Evolutionary conservation across 2,329 filamentous ascomycete species (phyloP).

Genomic region (Chaetomium strumarium): DNA sequence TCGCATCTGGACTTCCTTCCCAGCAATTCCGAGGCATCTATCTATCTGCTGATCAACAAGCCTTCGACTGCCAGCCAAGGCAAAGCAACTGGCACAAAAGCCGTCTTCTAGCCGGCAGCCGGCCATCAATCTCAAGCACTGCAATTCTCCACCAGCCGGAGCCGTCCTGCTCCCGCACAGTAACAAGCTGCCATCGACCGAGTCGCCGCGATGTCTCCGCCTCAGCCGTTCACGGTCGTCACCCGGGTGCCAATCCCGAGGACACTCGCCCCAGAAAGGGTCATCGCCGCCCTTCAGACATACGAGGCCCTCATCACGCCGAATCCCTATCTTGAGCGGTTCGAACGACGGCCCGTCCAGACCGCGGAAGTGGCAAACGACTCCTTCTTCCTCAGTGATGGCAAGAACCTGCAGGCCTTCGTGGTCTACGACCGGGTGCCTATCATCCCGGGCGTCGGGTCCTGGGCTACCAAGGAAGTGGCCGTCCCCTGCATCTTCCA

Average conservation of each 20-base stretch:
- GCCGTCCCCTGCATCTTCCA: conserved; percentile 41
- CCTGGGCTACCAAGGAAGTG: conserved; percentile 33
- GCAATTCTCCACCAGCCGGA: background rate
- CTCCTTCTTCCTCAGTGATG: conserved; percentile 36
- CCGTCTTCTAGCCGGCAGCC: too few relatives aligned
- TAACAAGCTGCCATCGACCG: background rate
- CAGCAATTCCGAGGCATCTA: too few relatives aligned
- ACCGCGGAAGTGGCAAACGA: conserved; percentile 34
- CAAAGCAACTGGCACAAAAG: background rate
- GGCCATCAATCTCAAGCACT: background rate
- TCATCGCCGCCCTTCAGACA: conserved; percentile 36
- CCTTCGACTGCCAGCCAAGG: too few relatives aligned
- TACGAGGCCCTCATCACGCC: conserved; percentile 37
- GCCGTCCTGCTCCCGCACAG: background rate
- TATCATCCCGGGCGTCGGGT: conserved; percentile 36
- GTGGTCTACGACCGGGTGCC: conserved; percentile 32
- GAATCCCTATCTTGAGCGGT: conserved; percentile 36
- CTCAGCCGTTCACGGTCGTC: conserved; percentile 30
- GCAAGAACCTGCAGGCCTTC: conserved; percentile 28
- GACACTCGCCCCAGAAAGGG: conserved; percentile 32
- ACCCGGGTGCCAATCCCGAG: conserved; percentile 39
- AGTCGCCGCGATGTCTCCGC: conserved; percentile 27
- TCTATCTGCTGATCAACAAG: too few relatives aligned
- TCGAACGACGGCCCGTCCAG: conserved; percentile 31
- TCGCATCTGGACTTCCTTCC: too few relatives aligned